These are phyloP conservation scores for Coniochaeta sp. DNA, from an alignment of 2,329 filamentous ascomycete genomes.

Conservation along the genomic window DNA sequence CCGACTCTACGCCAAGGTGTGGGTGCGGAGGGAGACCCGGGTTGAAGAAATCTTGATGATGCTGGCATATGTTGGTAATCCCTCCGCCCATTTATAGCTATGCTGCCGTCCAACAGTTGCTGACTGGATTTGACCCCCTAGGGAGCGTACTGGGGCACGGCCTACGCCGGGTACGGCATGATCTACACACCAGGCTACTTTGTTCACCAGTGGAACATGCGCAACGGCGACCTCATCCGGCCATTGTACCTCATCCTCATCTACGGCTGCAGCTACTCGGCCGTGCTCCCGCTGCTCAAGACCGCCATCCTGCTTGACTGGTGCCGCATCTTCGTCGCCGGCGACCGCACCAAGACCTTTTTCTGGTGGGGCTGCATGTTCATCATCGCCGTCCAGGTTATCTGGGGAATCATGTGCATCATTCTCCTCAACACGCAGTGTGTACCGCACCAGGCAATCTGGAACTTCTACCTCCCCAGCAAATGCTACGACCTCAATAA, in stretches of 20 bases:
- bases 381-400: neutral
- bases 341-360: neutral
- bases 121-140: neutral
- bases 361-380: neutral
- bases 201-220: neutral
- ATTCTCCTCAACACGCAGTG: neutral
- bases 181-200: neutral
- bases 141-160: neutral
- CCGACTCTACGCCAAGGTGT: neutral
- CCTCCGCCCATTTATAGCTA: too few relatives aligned
- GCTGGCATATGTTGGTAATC: neutral
- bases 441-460: neutral
- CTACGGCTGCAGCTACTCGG: neutral
- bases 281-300: neutral
- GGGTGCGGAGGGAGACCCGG: neutral
- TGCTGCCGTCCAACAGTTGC: too few relatives aligned
- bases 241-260: neutral
- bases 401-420: neutral
- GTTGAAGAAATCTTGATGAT: neutral
- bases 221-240: neutral
- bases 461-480: neutral
- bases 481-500: neutral
- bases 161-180: neutral
- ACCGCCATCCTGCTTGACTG: neutral
- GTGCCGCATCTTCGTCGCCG: neutral